Conservation (phyloP, 2,329 filamentous ascomycete genomes). For the Penicillium paneum region DNA sequence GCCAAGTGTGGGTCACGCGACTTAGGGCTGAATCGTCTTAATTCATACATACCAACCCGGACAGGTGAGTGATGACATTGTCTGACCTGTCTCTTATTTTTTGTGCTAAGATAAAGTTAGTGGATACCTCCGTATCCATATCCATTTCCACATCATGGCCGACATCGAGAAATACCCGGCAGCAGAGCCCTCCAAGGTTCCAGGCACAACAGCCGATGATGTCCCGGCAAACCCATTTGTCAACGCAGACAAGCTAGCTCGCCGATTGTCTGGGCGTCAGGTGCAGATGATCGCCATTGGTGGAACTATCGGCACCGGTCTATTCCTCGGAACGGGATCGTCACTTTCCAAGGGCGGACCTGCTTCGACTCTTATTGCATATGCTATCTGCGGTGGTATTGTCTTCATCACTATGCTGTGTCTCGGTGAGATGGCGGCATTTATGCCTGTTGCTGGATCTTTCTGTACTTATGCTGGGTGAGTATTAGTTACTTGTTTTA, state of each 20-base stretch:
- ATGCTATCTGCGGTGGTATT: conserved; percentile 56
- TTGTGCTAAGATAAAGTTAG: background rate
- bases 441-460: conserved; percentile 53
- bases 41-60: background rate
- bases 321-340: conserved; percentile 62
- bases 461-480: conserved; percentile 56
- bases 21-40: conserved; percentile 8
- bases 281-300: conserved; percentile 64
- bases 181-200: conserved; percentile 11
- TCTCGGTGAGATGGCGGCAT: conserved; percentile 61
- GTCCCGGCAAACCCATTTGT: conserved; percentile 19
- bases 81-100: background rate
- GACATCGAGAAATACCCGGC: conserved; percentile 28
- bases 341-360: conserved; percentile 59
- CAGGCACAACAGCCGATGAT: conserved; percentile 12
- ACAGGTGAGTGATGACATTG: conserved; percentile 9
- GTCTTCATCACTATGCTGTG: conserved; percentile 59
- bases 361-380: conserved; percentile 57
- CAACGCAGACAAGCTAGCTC: conserved; percentile 50
- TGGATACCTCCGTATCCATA: background rate
- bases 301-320: conserved; percentile 51
- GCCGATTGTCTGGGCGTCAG: conserved; percentile 59
- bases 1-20: conserved; percentile 22
- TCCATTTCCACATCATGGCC: conserved; percentile 6
- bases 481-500: conserved; percentile 13